Conservation (phyloP, 2,329 filamentous ascomycete genomes). For the Pseudocercospora fijiensis region DNA sequence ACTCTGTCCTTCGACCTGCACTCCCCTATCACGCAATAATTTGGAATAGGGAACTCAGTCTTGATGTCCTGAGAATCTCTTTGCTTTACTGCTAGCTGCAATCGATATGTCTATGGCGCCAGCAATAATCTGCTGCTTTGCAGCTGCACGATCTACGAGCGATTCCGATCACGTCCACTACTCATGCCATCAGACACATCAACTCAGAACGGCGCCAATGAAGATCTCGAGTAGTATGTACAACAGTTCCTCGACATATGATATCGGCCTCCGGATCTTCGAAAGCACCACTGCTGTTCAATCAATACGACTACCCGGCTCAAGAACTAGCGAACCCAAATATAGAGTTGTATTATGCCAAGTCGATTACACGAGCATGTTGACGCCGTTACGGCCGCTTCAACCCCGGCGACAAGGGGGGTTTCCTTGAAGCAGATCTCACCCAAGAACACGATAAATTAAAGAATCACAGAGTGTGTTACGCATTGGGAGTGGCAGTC, state of each 20-base stretch:
- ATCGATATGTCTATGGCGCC: no score
- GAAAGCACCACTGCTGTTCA: neutral
- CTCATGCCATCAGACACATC: no score
- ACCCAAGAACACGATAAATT: neutral
- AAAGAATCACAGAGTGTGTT: no score
- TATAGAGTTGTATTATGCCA: neutral
- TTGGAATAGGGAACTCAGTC: no score
- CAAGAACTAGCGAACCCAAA: neutral
- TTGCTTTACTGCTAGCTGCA: neutral
- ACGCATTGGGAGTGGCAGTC: no score
- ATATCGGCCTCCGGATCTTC: neutral
- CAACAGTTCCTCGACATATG: neutral
- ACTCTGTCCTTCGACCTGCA: no score
- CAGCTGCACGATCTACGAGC: neutral
- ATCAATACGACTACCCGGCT: no score
- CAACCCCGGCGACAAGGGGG: neutral
- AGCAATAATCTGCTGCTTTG: neutral
- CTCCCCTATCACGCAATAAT: neutral
- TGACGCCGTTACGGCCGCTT: conserved; percentile 1
- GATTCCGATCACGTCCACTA: neutral
- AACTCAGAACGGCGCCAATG: no score
- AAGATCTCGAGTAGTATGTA: no score
- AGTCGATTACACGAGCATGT: neutral
- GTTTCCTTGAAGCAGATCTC: neutral
- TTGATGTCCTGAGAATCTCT: neutral